phyloP scores from a whole-genome alignment of 495 filamentous ascomycete species.

The Podospora pseudoanserina region DNA sequence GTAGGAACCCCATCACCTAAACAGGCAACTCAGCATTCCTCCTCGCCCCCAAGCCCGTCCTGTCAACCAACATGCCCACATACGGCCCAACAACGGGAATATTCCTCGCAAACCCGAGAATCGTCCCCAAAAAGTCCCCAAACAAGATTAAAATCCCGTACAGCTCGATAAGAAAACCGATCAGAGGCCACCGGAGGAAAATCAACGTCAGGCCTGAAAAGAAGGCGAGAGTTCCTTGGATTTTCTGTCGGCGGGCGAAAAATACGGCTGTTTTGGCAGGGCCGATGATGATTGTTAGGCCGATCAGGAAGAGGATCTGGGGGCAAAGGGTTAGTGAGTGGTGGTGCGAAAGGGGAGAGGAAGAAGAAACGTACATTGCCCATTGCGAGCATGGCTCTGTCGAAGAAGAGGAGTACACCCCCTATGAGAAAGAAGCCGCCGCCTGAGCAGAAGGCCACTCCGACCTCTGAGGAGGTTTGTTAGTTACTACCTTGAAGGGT shows the following conservation, averaged over 20 bases:
- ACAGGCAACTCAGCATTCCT: slow-evolving; percentile 78
- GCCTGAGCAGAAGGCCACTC: slow-evolving; percentile 91
- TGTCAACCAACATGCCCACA: slow-evolving; percentile 65
- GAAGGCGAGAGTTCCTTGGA: slow-evolving; percentile 89
- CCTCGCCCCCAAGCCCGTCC: slow-evolving; percentile 52
- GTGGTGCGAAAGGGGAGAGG: neutral
- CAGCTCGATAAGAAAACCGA: slow-evolving; percentile 84
- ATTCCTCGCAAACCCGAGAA: slow-evolving; percentile 78
- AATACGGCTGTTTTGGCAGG: slow-evolving; percentile 83
- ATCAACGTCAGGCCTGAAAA: slow-evolving; percentile 80
- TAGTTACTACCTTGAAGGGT: neutral
- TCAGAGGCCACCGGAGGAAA: slow-evolving; percentile 78
- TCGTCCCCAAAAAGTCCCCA: slow-evolving; percentile 92
- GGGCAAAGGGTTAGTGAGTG: no score
- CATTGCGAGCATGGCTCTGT: slow-evolving; percentile 75
- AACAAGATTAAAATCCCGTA: slow-evolving; percentile 93
- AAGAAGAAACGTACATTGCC: slow-evolving; percentile 42
- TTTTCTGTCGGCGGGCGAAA: slow-evolving; percentile 89
- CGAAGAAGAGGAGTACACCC: slow-evolving; percentile 94
- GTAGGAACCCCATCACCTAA: slow-evolving; percentile 28
- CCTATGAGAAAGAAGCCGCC: slow-evolving; percentile 91
- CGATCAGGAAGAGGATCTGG: slow-evolving; percentile 94
- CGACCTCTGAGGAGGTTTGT: slow-evolving; percentile 63
- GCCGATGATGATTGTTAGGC: slow-evolving; percentile 93
- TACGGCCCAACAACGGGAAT: slow-evolving; percentile 83